Conservation (phyloP, 352 stramenopile species). For the Saprolegnia parasitica region DNA sequence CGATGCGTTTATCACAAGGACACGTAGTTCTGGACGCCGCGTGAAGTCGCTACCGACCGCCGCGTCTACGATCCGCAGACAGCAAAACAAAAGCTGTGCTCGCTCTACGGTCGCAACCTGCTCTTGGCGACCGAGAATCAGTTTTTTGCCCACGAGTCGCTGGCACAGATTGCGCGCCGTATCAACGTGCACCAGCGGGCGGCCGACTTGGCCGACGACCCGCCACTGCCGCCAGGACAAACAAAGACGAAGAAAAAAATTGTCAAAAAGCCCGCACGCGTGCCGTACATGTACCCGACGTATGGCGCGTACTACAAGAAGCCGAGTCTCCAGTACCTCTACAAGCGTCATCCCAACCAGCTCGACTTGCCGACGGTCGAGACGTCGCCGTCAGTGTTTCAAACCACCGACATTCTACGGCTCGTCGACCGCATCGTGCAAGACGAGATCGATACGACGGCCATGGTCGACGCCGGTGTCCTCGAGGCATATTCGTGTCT, state of each 20-base stretch:
- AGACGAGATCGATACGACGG: slow-evolving; percentile 43
- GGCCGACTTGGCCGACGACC: slow-evolving; percentile 32
- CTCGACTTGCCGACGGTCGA: slow-evolving; percentile 41
- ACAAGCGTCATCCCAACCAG: slow-evolving; percentile 51
- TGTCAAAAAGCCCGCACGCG: not conserved
- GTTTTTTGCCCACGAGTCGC: slow-evolving; percentile 41
- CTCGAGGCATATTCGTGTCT: slow-evolving; percentile 40
- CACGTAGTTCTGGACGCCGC: slow-evolving; percentile 40
- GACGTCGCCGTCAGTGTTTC: slow-evolving; percentile 46
- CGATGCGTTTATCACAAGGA: not conserved
- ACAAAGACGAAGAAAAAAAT: not conserved
- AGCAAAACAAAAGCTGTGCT: slow-evolving; percentile 52
- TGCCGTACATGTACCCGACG: slow-evolving; percentile 28
- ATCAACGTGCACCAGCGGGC: slow-evolving; percentile 47
- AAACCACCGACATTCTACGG: slow-evolving; percentile 55
- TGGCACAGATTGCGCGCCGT: slow-evolving; percentile 41
- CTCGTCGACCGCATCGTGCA: slow-evolving; percentile 45
- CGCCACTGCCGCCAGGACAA: too few species aligned
- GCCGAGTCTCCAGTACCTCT: slow-evolving; percentile 56
- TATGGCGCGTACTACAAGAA: slow-evolving; percentile 38
- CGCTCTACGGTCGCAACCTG: slow-evolving; percentile 36
- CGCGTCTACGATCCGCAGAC: slow-evolving; percentile 45
- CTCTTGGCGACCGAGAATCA: slow-evolving; percentile 42
- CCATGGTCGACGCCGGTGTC: slow-evolving; percentile 33
- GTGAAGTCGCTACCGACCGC: slow-evolving; percentile 45